phyloP scores from a whole-genome alignment of 495 filamentous ascomycete species.

The Podospora comata region DNA sequence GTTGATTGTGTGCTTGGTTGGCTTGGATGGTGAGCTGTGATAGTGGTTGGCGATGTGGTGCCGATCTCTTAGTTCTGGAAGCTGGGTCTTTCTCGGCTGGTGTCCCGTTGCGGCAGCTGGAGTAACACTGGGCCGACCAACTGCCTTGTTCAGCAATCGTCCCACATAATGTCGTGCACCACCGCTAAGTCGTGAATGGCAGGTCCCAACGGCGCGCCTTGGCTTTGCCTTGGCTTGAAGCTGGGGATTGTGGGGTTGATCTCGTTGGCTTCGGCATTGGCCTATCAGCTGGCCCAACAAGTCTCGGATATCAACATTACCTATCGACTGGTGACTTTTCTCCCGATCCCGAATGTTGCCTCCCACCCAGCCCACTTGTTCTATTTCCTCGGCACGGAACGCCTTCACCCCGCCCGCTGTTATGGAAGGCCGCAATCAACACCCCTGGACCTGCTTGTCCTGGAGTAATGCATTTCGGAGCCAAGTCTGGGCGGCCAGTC shows the following conservation, averaged over 20 bases:
- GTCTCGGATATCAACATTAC: constrained; percentile 2
- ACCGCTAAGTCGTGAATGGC: constrained; percentile 21
- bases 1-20: neutral
- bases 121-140: constrained; percentile 5
- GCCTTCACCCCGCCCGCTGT: neutral
- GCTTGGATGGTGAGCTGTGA: neutral
- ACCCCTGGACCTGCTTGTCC: constrained; percentile 11
- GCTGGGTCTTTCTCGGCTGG: neutral
- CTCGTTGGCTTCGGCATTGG: neutral
- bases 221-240: neutral
- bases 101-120: constrained; percentile 23
- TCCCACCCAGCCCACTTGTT: neutral
- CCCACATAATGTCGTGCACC: constrained; percentile 2
- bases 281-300: neutral
- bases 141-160: constrained; percentile 10
- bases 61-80: constrained; percentile 2
- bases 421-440: constrained; percentile 5
- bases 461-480: constrained; percentile 11
- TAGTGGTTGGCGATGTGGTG: neutral
- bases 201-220: constrained; percentile 13
- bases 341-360: neutral
- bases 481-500: constrained; percentile 1
- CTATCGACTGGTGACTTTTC: neutral
- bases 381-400: neutral
- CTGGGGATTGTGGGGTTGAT: constrained; percentile 1